Conservation (phyloP, 176 grass and related monocot species). For the Hsuehochloa calcarea region DNA sequence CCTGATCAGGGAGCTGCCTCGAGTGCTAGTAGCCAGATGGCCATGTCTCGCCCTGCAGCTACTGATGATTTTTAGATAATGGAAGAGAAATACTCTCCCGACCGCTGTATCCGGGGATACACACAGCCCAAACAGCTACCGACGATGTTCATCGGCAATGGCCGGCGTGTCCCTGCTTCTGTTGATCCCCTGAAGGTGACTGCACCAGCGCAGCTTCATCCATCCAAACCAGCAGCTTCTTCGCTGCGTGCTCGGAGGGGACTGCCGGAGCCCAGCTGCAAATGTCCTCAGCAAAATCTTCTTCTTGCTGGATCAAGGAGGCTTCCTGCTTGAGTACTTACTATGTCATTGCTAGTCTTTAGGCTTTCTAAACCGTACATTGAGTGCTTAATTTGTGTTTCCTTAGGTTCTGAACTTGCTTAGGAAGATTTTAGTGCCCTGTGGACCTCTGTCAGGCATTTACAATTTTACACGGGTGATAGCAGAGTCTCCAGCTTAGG, state of each 20-base stretch:
- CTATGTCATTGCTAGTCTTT: not conserved
- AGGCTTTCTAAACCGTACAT: not conserved
- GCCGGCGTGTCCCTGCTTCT: not conserved
- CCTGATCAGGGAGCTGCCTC: not conserved
- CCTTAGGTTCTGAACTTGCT: not conserved
- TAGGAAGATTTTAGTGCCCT: not conserved
- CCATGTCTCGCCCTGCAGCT: not conserved
- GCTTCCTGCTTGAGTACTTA: not conserved
- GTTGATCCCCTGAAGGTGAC: not conserved
- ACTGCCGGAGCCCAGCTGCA: not conserved
- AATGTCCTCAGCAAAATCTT: not conserved
- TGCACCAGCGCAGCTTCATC: not conserved
- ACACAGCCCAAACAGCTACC: no score
- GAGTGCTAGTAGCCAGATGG: not conserved
- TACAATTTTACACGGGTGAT: not conserved
- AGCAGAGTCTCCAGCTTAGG: not conserved
- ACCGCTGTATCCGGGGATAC: no score
- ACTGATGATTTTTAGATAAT: no score
- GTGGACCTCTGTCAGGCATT: not conserved
- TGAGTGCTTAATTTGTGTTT: not conserved
- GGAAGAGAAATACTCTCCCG: no score
- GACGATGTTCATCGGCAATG: no score
- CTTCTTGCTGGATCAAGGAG: not conserved
- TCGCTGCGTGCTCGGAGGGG: not conserved
- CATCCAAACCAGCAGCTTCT: not conserved